Conservation (phyloP, 805 yeast species). For the Pichia membranifaciens region DNA sequence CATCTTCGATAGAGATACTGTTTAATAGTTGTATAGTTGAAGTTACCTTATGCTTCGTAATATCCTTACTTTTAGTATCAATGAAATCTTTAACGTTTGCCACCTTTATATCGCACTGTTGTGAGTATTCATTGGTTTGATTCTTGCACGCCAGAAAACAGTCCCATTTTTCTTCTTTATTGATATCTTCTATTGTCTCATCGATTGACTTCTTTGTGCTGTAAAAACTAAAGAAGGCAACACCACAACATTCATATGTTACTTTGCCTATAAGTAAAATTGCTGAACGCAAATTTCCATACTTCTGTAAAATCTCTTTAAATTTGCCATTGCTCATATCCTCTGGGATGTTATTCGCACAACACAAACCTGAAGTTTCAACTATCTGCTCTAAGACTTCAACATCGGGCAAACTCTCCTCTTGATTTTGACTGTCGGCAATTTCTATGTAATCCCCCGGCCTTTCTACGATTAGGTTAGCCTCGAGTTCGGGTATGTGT, state of each 20-base stretch:
- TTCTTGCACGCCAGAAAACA: slow-evolving; percentile 38
- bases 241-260: slow-evolving; percentile 48
- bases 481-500: slow-evolving; percentile 28
- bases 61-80: slow-evolving; percentile 8
- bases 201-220: slow-evolving; percentile 15
- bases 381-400: slow-evolving; percentile 35
- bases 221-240: slow-evolving; percentile 48
- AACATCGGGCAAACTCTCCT: too few relatives aligned
- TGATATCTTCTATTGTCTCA: slow-evolving; percentile 30
- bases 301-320: slow-evolving; percentile 34
- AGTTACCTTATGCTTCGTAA: slow-evolving; percentile 25
- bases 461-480: slow-evolving; percentile 32
- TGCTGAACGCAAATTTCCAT: slow-evolving; percentile 37
- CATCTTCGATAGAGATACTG: slow-evolving; percentile 57
- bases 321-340: slow-evolving; percentile 40
- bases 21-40: slow-evolving; percentile 63
- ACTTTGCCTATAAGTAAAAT: slow-evolving; percentile 42
- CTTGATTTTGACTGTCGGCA: slow-evolving; percentile 26
- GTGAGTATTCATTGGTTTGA: slow-evolving; percentile 19
- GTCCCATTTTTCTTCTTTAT: slow-evolving; percentile 29
- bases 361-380: slow-evolving; percentile 21
- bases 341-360: slow-evolving; percentile 38
- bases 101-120: slow-evolving; percentile 19
- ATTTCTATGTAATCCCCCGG: slow-evolving; percentile 39
- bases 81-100: slow-evolving; percentile 17